A percentile compares a stretch with the other conserved stretches of the same genome.
phyloP scores from a whole-genome alignment of 2,329 filamentous ascomycete genomes.

The Talaromyces amestolkiae region DNA sequence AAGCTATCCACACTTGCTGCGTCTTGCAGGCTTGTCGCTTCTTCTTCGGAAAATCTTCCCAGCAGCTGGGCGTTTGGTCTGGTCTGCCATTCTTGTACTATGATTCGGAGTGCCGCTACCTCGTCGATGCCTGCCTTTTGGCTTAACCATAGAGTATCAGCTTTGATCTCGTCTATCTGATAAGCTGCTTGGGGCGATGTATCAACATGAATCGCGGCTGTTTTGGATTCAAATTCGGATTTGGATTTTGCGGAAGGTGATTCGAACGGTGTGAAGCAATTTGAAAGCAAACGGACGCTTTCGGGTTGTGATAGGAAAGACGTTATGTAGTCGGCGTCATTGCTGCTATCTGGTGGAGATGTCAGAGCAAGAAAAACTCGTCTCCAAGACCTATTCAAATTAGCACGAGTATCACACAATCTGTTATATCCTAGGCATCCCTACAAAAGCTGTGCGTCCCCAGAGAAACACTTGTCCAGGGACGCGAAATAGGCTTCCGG shows the following conservation, averaged over 20 bases:
- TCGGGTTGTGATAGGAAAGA: conserved; percentile 70
- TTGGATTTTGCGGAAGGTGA: conserved; percentile 62
- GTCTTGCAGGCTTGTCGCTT: conserved; percentile 71
- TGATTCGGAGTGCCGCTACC: conserved; percentile 74
- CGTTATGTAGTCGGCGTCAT: conserved; percentile 55
- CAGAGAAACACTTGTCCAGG: conserved; percentile 78
- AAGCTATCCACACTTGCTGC: conserved; percentile 65
- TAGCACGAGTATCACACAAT: conserved; percentile 22
- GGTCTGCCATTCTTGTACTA: conserved; percentile 78
- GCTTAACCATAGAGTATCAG: conserved; percentile 82
- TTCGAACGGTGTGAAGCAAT: conserved; percentile 67
- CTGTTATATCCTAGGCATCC: conserved; percentile 14
- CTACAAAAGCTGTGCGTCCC: conserved; percentile 76
- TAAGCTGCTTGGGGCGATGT: conserved; percentile 65
- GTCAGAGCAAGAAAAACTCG: conserved; percentile 54
- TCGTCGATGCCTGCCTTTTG: conserved; percentile 75
- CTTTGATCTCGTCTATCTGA: conserved; percentile 76
- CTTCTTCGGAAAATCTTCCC: conserved; percentile 71
- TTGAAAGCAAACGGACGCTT: conserved; percentile 65
- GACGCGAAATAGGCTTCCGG: conserved; percentile 77
- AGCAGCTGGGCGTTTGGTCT: conserved; percentile 71
- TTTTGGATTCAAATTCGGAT: conserved; percentile 75
- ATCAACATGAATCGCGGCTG: conserved; percentile 79
- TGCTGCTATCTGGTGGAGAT: conserved; percentile 44
- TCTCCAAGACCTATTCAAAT: conserved; percentile 57